Evolutionary conservation across 2,329 filamentous ascomycete genomes (phyloP).

Genomic region (Geosmithia putterillii): DNA sequence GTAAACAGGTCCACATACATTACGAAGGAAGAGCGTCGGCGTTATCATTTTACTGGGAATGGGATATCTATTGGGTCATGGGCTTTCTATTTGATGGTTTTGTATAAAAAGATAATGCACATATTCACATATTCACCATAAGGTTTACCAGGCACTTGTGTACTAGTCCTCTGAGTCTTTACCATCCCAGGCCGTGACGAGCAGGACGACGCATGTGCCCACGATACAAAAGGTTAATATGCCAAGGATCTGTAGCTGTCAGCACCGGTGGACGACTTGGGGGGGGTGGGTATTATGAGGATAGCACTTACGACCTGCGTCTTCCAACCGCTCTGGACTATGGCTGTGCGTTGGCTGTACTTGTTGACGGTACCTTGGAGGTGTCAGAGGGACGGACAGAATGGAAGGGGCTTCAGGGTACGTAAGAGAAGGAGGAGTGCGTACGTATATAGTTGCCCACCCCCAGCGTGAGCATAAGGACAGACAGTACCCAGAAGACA

Average conservation of each 20-base stretch:
- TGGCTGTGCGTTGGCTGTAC: slow-evolving; percentile 64
- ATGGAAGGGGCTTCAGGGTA: neutral
- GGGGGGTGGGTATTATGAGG: neutral
- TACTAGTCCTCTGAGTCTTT: too few relatives aligned
- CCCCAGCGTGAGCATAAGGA: slow-evolving; percentile 66
- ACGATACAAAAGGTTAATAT: slow-evolving; percentile 51
- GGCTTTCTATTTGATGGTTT: too few relatives aligned
- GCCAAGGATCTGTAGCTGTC: slow-evolving; percentile 39
- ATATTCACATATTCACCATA: too few relatives aligned
- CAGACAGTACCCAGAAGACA: slow-evolving; percentile 73
- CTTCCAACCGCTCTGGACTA: slow-evolving; percentile 90
- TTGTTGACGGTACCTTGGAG: slow-evolving; percentile 54
- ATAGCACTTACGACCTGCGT: slow-evolving; percentile 60
- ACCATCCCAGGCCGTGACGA: slow-evolving; percentile 23
- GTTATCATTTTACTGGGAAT: too few relatives aligned
- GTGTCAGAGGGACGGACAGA: neutral
- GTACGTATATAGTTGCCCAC: slow-evolving; percentile 77
- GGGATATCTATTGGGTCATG: too few relatives aligned
- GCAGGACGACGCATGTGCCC: slow-evolving; percentile 50
- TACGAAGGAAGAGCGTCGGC: too few relatives aligned
- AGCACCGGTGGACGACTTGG: neutral
- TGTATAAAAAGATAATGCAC: too few relatives aligned
- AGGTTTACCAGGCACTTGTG: too few relatives aligned
- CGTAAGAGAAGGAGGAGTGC: slow-evolving; percentile 1
- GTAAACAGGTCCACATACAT: too few relatives aligned